Evolutionary conservation across 2,329 filamentous ascomycete genomes (phyloP), one percentile per base, ranked within the genome.

Genomic region (Tolypocladium cylindrosporum): DNA sequence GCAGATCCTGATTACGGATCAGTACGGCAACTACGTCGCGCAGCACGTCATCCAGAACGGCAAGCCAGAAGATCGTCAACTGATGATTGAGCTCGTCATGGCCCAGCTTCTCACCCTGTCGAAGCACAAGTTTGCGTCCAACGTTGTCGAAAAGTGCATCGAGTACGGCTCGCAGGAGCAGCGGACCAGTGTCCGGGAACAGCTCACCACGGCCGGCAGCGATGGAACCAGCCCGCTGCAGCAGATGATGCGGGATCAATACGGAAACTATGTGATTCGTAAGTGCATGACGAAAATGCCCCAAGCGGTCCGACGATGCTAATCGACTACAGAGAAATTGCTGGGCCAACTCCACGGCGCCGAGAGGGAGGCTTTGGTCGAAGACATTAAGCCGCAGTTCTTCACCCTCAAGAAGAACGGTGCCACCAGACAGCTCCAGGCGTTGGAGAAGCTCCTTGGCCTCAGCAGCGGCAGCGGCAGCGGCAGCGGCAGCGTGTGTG

Each of bases 221-320:
- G 83, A 88, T 50, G 88, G 88, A 14, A 84, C 85, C 58, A 87
- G 79, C 58, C 83, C 86, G n/a, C 75, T 97, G 42, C 80, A 88
- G 61, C 78, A 82, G 27, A 80, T 97, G 74, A 91, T 97, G 80
- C 89, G 87, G 63, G 93, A 99, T 69, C 88, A 90, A 62, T 97
- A 87, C 70, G 94, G 90, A 60, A 99, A 99, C 72, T 99, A 97
- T 69, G 93, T 97, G 7, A 88, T 97, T 61, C 93, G 91, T 96
- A 84, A 85, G 91, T 72, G 14, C 10, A 4, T 13, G 27, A 34
- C 13, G 50, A 5, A 21, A 11, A n/a, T 8, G 27, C 3, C 5
- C 13, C 11, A 19, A 24, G 40, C 19, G 19, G 39, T 4, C 16
- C 19, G 42, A 40, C 45, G 27, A 69, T 61, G 69, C 70, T 69